Conservation (phyloP, 108 stramenopile species). For the Stephanodiscus triporus region DNA sequence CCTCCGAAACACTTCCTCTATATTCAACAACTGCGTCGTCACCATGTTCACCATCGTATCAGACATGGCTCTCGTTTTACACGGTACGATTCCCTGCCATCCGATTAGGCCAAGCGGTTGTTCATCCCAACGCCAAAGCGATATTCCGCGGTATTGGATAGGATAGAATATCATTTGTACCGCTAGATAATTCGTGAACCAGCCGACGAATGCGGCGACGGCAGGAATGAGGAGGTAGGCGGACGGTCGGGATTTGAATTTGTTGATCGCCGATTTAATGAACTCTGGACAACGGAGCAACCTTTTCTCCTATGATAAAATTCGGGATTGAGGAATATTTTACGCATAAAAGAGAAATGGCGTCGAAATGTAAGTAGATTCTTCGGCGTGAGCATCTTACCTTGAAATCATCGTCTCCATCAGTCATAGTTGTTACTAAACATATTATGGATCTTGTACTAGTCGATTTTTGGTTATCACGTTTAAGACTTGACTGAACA, state of each 20-base stretch:
- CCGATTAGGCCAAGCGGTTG: conserved; percentile 79
- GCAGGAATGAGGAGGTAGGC: conserved; percentile 85
- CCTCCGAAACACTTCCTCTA: conserved; percentile 78
- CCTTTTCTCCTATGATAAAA: background rate
- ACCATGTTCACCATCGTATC: conserved; percentile 87
- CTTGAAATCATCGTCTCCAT: conserved; percentile 12
- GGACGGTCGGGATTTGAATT: conserved; percentile 67
- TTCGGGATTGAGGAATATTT: background rate
- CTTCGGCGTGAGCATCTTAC: background rate
- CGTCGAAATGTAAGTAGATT: background rate
- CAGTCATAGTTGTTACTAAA: conserved; percentile 6
- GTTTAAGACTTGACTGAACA: background rate
- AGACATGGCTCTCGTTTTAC: conserved; percentile 85
- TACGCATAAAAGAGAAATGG: background rate
- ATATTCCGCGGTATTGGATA: conserved; percentile 78
- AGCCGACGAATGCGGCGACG: conserved; percentile 92
- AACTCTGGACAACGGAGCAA: conserved; percentile 9
- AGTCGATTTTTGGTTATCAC: background rate
- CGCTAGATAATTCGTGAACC: conserved; percentile 93
- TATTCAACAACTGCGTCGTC: conserved; percentile 76
- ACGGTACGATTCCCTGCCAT: conserved; percentile 92
- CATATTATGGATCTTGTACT: conserved; percentile 5
- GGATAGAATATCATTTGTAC: conserved; percentile 93
- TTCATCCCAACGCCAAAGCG: conserved; percentile 63
- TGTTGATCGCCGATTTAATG: conserved; percentile 43